Conservation (phyloP, 768 basidiomycete genomes). For the Phlegmacium glaucopus region DNA sequence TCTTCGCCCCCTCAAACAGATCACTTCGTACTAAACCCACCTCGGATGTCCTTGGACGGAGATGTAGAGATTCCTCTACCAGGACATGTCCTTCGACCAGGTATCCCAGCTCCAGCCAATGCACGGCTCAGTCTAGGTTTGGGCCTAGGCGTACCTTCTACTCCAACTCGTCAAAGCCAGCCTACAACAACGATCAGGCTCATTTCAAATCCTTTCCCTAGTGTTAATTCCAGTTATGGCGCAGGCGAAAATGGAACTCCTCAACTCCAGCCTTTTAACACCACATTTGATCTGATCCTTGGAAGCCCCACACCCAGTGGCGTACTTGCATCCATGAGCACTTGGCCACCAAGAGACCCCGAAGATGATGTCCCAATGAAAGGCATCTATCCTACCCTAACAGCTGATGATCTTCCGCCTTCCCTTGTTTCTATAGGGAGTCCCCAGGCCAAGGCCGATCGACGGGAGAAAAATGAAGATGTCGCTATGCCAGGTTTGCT, state of each 20-base stretch:
- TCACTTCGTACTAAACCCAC: slow-evolving; percentile 44
- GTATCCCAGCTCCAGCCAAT: slow-evolving; percentile 55
- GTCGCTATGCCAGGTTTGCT: slow-evolving; percentile 31
- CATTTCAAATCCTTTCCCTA: slow-evolving; percentile 32
- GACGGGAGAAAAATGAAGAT: slow-evolving; percentile 1
- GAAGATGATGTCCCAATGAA: slow-evolving; percentile 19
- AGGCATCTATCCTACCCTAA: slow-evolving; percentile 37
- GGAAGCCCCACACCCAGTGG: slow-evolving; percentile 42
- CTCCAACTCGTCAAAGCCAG: slow-evolving; percentile 35
- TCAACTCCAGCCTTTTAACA: slow-evolving; percentile 60
- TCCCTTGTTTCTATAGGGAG: too few species aligned
- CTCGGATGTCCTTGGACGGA: slow-evolving; percentile 24
- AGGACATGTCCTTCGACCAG: slow-evolving; percentile 54
- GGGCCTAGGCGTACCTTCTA: slow-evolving; percentile 32
- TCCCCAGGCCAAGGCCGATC: too few species aligned
- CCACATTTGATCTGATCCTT: slow-evolving; percentile 64
- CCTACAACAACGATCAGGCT: slow-evolving; percentile 52
- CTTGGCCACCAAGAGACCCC: slow-evolving; percentile 30
- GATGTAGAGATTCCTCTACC: slow-evolving; percentile 49
- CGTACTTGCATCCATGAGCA: slow-evolving; percentile 20
- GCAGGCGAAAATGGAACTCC: slow-evolving; percentile 43
- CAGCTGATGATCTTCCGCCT: slow-evolving; percentile 29
- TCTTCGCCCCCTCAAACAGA: slow-evolving; percentile 40
- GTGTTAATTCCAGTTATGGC: slow-evolving; percentile 17
- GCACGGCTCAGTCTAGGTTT: slow-evolving; percentile 61